A percentile compares a stretch with the other conserved stretches of the same genome.
phyloP scores from a whole-genome alignment of 2,329 filamentous ascomycete genomes.

The Zymoseptoria passerinii region DNA sequence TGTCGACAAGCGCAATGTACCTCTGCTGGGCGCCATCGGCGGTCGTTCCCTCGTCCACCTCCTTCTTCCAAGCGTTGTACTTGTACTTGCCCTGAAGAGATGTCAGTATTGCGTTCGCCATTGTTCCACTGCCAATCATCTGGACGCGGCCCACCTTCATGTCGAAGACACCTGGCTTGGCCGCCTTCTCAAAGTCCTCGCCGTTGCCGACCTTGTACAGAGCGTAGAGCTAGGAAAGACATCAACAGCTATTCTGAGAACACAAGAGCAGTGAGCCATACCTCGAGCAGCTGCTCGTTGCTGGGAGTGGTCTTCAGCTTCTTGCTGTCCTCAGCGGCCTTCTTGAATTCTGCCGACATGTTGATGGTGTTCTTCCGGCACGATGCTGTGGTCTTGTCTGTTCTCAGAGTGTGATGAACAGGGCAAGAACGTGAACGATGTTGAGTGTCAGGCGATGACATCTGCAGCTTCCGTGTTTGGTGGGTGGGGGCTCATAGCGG shows the following conservation, averaged over 20 bases:
- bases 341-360: constrained; percentile 65
- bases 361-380: not conserved
- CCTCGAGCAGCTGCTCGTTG: constrained; percentile 57
- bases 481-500: not conserved
- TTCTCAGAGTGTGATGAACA: not conserved
- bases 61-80: constrained; percentile 66
- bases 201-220: constrained; percentile 40
- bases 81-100: constrained; percentile 56
- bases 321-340: constrained; percentile 58
- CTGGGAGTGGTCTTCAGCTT: constrained; percentile 58
- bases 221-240: constrained; percentile 44
- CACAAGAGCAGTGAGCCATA: constrained; percentile 18
- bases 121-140: not conserved
- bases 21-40: constrained; percentile 61
- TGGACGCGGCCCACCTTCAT: constrained; percentile 46
- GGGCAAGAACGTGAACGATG: not conserved
- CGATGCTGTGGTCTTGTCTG: not conserved
- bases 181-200: constrained; percentile 30
- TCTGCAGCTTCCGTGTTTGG: not conserved
- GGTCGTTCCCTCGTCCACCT: constrained; percentile 55
- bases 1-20: constrained; percentile 67
- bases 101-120: not conserved
- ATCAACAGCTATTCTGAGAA: not conserved
- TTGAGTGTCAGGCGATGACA: not conserved
- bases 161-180: constrained; percentile 60